Evolutionary conservation across 805 yeast genomes (phyloP), one percentile per base, ranked within the genome.

Genomic region (Wickerhamomyces pijperi): DNA sequence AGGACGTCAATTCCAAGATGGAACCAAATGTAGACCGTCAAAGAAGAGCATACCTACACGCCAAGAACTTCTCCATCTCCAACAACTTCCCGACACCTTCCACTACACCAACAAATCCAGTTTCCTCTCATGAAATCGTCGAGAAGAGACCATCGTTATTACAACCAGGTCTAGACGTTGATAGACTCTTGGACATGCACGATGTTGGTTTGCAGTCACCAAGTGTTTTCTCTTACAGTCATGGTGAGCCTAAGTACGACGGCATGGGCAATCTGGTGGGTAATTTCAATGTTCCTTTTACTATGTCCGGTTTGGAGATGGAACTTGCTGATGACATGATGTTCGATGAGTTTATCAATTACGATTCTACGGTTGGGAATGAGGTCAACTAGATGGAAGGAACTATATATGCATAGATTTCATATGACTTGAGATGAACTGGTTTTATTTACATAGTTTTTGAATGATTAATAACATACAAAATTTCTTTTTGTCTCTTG

Each of bases 261-360:
- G 5, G 5, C 4, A 25, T 25, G 29, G 29, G 29, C n/a, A 25
- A 25, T 25, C 9, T 25, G 5, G 13, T 12, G 14, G 29, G 29
- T 9, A 25, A 7, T 12, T 11, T 25, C 13, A 8, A 7, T 25
- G 41, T 37, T 28, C 38, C 35, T 18, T 25, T 35, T 5, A 34
- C 15, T 15, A 17, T 29, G n/a, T n/a, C 28, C 15, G 21, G 34
- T 15, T 28, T 37, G 4, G 39, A 25, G 29, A 25, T 25, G 12
- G 29, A 25, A 6, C 23, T 21, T 7, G 23, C 23, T 21, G 23
- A 21, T 6, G 23, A 21, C 9, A 7, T 5, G 20, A 32, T 18
- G n/a, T 15, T 35, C 9, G 23, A 21, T 19, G 55, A 54, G 3
- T 53, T 53, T 36, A 43, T 46, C 6, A 50, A 45, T 34, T 45